These are phyloP conservation scores for Ophiostoma sp. DNA, from an alignment of 2,329 filamentous ascomycete genomes.

Conservation along the genomic window DNA sequence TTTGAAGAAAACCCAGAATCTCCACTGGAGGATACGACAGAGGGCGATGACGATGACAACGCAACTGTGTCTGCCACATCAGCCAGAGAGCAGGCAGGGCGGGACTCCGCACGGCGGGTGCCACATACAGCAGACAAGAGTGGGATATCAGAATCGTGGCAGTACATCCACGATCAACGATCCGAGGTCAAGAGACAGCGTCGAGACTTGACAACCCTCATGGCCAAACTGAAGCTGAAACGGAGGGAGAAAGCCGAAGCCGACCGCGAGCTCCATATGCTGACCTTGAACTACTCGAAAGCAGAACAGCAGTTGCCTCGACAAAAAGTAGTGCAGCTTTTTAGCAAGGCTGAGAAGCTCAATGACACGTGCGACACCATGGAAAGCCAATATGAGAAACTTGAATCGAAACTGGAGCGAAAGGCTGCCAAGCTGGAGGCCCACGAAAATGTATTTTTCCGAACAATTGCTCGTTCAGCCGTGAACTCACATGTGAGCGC, in stretches of 20 bases:
- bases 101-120: not conserved
- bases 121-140: not conserved
- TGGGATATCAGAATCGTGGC: not conserved
- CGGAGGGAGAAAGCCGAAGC: not conserved
- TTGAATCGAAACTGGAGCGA: slow-evolving; percentile 24
- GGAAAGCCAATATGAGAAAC: slow-evolving; percentile 34
- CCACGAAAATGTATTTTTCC: not conserved
- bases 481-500: slow-evolving; percentile 7
- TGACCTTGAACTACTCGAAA: not conserved
- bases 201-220: not conserved
- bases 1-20: too few species aligned
- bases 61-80: not conserved
- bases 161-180: not conserved
- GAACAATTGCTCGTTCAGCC: not conserved
- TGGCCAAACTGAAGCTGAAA: not conserved
- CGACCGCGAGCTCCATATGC: not conserved
- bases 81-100: not conserved
- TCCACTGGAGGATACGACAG: not conserved
- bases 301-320: not conserved
- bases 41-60: not conserved
- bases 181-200: not conserved
- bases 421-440: not conserved
- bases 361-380: slow-evolving; percentile 24
- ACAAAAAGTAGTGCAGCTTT: not conserved
- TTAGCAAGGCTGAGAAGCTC: not conserved